phyloP scores from a whole-genome alignment of 495 filamentous ascomycete species.

The Sabuloglossum arenarium region DNA sequence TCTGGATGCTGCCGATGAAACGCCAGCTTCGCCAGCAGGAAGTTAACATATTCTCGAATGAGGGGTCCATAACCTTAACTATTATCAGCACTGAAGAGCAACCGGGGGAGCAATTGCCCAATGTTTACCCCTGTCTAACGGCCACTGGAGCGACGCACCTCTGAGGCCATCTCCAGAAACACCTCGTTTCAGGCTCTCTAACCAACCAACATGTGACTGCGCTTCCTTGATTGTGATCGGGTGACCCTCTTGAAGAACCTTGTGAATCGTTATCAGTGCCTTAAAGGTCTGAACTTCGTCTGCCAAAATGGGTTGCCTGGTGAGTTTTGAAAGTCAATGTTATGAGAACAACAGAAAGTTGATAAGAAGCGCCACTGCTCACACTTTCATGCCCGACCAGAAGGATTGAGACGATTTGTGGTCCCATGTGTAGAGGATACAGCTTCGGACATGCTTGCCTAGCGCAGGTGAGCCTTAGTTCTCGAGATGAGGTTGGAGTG shows the following conservation, averaged over 20 bases:
- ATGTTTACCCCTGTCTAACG: slow-evolving; percentile 1
- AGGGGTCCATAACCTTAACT: slow-evolving; percentile 63
- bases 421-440: slow-evolving; percentile 99
- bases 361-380: slow-evolving; percentile 15
- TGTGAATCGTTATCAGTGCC: slow-evolving; percentile 79
- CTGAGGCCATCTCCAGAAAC: slow-evolving; percentile 69
- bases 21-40: slow-evolving; percentile 72
- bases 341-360: neutral
- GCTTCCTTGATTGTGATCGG: slow-evolving; percentile 73
- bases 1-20: slow-evolving; percentile 95
- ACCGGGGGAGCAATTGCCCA: neutral
- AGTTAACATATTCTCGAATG: slow-evolving; percentile 90
- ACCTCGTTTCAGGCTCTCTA: slow-evolving; percentile 78
- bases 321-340: neutral
- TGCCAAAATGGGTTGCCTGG: slow-evolving; percentile 79
- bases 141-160: slow-evolving; percentile 24
- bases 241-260: slow-evolving; percentile 92
- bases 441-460: slow-evolving; percentile 93
- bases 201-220: slow-evolving; percentile 70
- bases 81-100: slow-evolving; percentile 6
- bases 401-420: slow-evolving; percentile 93
- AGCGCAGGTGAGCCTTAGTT: slow-evolving; percentile 10
- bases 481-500: neutral
- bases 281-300: slow-evolving; percentile 94
- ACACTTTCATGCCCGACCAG: slow-evolving; percentile 99